Base-by-base conservation (phyloP, 495 filamentous ascomycete species). In the Daldinia concentrica region DNA sequence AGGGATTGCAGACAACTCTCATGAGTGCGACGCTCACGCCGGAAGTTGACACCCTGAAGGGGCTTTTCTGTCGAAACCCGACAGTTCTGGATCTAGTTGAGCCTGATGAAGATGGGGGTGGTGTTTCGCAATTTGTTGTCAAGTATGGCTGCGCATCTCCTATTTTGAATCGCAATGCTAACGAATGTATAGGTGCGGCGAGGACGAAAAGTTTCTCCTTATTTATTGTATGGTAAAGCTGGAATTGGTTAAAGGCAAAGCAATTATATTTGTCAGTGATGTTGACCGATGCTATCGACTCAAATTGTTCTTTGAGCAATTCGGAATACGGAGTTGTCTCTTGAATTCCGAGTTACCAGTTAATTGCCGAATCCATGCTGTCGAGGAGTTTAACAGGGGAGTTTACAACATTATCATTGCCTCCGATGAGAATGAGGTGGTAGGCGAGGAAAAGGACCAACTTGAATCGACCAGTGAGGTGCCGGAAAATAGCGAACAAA, bases 331-430 rank as follows among this genome's bases (percentile, higher is more conserved):
- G 78, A 93, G 91, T 77, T 98, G 95, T 79, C 90, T 99, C 12
- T 83, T 99, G 36, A 99, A 99, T 79, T 95, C 93, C 5, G 94
- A 99, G 76, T 81, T 99, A 17, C 95, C 95, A 4, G 90, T 98
- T 68, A 97, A 97, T 69, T 94, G 92, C 6, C 86, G 95, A 19
- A 88, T 98, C 48, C 95, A 98, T 81, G 92, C 97, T 29, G 94
- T 99, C 9, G 90, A 99, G 74, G 93, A 98, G 78, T 99, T 98
- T 82, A 99, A 98, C 82, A 92, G 92, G 83, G 91, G 90, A 43
- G 87, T 95, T 24, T 99, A 98, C 82, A 95, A 98, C 69, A 97
- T 98, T 67, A 93, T 99, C 64, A 94, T 99, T 73, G 95, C 95
- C 4, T 92, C 92, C 0, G 95, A 99, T 76, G 95, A 99, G 78